Base-by-base conservation (phyloP, 352 stramenopile species). In the Phytopythium boreale region DNA sequence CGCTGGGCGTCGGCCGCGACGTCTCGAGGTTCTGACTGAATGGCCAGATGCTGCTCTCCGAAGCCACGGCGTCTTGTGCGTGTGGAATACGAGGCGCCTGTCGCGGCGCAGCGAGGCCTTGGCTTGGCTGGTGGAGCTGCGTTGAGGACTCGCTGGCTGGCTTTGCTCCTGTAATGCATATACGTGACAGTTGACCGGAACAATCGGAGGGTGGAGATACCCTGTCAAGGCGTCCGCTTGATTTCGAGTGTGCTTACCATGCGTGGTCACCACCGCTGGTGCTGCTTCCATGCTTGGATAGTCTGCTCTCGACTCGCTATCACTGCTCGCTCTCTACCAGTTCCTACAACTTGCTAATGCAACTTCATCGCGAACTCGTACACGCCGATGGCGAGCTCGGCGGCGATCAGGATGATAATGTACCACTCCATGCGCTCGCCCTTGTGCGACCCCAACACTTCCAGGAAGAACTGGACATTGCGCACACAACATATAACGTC, bases 381-480 rank as follows among this genome's bases (percentile, higher is more conserved):
- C 34, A 88, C 67, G 56, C 82, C 97, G 67, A 99, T 87, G 31
- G 93, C 76, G 37, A 98, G 90, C 77, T 99, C 97, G 24, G 97
- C 91, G 20, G 86, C 83, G 71, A 99, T 99, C 20, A 99, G 72
- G 46, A 98, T 91, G 81, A 99, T 98, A 79, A 99, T 98, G 65
- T 98, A 98, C 96, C 96, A 99, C 79, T 99, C 97, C 70, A 98
- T 82, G 56, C 88, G 85, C 63, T 92, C 82, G 63, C 88, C 87
- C 76, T 99, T 99, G 74, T 99, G 90, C 31, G 95, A 89, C 49
- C 97, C 84, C n/a, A 99, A 73, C 53, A 99, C 93, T 72, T 99
- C 96, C 56, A 99, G 76, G 82, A 99, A 99, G 77, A 99, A 99
- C 86, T 95, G 43, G 41, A 36, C 31, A 36, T 36, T 8, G 31